These are phyloP conservation scores for Zea mays DNA, from an alignment of 176 grass and related monocot genomes.

Conservation along the genomic window Zm-B73-REFERENCE-NAM-5.0 NC_050096.1:65898001-65898500, in stretches of 20 bases:
- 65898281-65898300: background rate
- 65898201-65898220: background rate
- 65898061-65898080: background rate
- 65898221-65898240: conserved; percentile 10
- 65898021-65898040: no score
- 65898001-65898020: no score
- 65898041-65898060: background rate
- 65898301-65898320: no score
- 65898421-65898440: conserved; percentile 8
- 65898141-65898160: background rate
- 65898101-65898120: background rate
- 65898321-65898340: no score
- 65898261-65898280: conserved; percentile 13
- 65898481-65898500: background rate
- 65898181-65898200: background rate
- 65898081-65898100: background rate
- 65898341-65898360: no score
- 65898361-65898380: no score
- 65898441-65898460: background rate
- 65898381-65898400: no score
- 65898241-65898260: background rate
- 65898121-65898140: background rate
- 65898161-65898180: background rate
- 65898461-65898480: conserved; percentile 39
- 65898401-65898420: no score